Conservation (phyloP, 768 basidiomycete species). For the Xerocomellus amylosporus region DNA sequence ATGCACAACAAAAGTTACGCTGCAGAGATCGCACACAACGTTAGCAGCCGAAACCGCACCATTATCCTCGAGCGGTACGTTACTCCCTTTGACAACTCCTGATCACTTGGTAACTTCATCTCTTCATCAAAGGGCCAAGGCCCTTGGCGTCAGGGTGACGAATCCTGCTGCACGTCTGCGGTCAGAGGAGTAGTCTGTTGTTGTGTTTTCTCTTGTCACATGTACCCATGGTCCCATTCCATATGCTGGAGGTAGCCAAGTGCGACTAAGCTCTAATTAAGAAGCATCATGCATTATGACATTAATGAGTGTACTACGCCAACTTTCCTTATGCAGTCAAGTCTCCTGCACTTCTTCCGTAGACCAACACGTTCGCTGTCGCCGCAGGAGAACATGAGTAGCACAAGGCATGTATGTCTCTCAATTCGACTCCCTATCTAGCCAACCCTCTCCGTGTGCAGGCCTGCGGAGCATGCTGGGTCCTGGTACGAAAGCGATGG, state of each 20-base stretch:
- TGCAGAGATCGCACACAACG: slow-evolving; percentile 95
- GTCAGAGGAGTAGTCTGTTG: slow-evolving; percentile 79
- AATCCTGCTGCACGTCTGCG: slow-evolving; percentile 91
- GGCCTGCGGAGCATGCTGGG: slow-evolving; percentile 80
- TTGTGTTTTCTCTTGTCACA: slow-evolving; percentile 36
- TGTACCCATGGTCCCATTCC: slow-evolving; percentile 49
- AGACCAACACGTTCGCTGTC: slow-evolving; percentile 11
- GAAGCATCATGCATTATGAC: slow-evolving; percentile 16
- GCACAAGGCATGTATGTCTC: slow-evolving; percentile 25
- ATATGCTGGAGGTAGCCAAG: slow-evolving; percentile 50
- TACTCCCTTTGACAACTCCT: slow-evolving; percentile 13
- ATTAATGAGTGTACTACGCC: not conserved
- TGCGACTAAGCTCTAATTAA: slow-evolving; percentile 45
- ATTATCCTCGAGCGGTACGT: slow-evolving; percentile 80
- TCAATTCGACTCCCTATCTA: not conserved
- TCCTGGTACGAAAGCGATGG: slow-evolving; percentile 84
- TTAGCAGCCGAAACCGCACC: slow-evolving; percentile 93
- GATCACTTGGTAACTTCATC: slow-evolving; percentile 6
- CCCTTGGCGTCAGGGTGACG: slow-evolving; percentile 87
- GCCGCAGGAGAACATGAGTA: slow-evolving; percentile 20
- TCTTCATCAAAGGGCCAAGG: slow-evolving; percentile 62
- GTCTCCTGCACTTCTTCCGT: slow-evolving; percentile 17
- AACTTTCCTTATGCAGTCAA: slow-evolving; percentile 28
- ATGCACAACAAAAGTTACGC: slow-evolving; percentile 98
- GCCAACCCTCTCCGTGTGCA: slow-evolving; percentile 13